Percentiles rank a stretch among this genome's conserved stretches.
Evolutionary conservation across 805 yeast species (phyloP).

Genomic region (Lachancea quebecensis): DNA sequence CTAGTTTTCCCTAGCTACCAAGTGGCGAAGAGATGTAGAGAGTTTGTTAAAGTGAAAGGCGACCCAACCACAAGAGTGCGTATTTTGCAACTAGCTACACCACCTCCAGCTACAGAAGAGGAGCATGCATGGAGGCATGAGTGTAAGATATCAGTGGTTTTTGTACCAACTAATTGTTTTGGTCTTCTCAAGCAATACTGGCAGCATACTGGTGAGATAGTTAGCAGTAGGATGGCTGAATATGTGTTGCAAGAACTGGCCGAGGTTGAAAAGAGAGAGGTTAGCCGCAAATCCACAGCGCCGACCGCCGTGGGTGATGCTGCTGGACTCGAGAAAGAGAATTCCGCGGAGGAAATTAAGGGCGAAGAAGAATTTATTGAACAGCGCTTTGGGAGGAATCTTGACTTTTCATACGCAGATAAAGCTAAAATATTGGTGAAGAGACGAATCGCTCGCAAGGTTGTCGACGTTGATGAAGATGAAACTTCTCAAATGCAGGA

Average conservation of each 20-base stretch:
- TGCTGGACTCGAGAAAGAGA: background rate
- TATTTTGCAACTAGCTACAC: slow-evolving; percentile 66
- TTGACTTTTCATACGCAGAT: slow-evolving; percentile 67
- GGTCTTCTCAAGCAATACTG: slow-evolving; percentile 77
- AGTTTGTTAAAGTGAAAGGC: slow-evolving; percentile 51
- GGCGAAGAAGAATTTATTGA: slow-evolving; percentile 68
- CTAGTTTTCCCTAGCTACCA: slow-evolving; percentile 71
- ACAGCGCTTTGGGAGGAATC: slow-evolving; percentile 83
- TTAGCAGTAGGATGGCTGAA: slow-evolving; percentile 84
- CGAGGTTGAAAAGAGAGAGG: slow-evolving; percentile 32
- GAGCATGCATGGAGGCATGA: slow-evolving; percentile 57
- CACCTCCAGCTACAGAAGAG: slow-evolving; percentile 52
- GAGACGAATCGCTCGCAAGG: slow-evolving; percentile 65
- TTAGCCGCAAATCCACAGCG: slow-evolving; percentile 12
- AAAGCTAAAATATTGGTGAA: slow-evolving; percentile 72
- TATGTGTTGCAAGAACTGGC: slow-evolving; percentile 62
- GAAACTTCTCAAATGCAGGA: slow-evolving; percentile 1
- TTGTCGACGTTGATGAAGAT: slow-evolving; percentile 36
- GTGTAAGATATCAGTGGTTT: slow-evolving; percentile 69
- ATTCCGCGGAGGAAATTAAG: slow-evolving; percentile 12
- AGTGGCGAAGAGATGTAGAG: slow-evolving; percentile 80
- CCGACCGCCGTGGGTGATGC: slow-evolving; percentile 1
- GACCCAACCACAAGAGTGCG: slow-evolving; percentile 37
- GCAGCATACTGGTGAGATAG: slow-evolving; percentile 98
- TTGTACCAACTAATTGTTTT: slow-evolving; percentile 56